Conservation (phyloP, 164 flowering plant species). For the Magnolia officinalis region DNA sequence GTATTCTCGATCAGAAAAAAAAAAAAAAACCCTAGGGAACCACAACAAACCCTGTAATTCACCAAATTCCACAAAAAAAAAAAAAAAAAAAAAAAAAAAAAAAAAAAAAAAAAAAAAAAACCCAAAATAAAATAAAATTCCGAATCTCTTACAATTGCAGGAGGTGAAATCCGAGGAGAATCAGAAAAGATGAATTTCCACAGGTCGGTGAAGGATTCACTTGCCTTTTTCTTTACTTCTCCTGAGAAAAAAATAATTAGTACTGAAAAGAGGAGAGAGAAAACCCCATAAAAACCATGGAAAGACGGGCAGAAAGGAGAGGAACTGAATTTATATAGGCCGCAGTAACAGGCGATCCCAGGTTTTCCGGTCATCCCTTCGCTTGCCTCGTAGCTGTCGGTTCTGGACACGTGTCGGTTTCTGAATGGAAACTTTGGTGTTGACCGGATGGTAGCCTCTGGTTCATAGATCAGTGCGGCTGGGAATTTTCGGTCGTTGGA, state of each 20-base stretch:
- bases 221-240: background rate
- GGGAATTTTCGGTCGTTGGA: background rate
- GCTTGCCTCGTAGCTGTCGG: background rate
- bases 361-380: slow-evolving; percentile 7
- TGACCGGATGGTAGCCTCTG: background rate
- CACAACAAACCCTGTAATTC: background rate
- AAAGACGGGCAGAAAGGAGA: background rate
- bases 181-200: background rate
- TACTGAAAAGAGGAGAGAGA: background rate
- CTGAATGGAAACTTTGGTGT: background rate
- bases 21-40: background rate
- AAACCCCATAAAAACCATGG: background rate
- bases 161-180: background rate
- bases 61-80: background rate
- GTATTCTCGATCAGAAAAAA: background rate
- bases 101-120: background rate
- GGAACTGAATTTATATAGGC: background rate
- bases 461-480: background rate
- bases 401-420: background rate
- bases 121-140: background rate
- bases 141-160: background rate
- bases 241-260: background rate
- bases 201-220: background rate
- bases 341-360: slow-evolving; percentile 1
- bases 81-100: background rate